A percentile compares a stretch with the other conserved stretches of the same genome.
Conservation (phyloP, 805 yeast species). For the Yarrowia porcina region DNA sequence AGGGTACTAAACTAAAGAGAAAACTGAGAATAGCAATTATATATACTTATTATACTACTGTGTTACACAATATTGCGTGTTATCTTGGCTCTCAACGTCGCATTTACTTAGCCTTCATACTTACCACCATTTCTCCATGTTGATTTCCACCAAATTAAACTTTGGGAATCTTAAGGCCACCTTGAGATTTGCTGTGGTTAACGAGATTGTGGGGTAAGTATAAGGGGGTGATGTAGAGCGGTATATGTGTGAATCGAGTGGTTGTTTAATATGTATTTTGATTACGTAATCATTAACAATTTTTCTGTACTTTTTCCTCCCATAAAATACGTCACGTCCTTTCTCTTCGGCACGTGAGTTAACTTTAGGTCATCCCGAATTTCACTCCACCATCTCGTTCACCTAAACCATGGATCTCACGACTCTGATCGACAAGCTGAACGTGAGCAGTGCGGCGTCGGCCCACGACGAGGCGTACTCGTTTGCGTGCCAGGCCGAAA, state of each 20-base stretch:
- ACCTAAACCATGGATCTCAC: constrained; percentile 15
- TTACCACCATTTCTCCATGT: too few species aligned
- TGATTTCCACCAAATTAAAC: too few species aligned
- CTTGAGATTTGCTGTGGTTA: background rate
- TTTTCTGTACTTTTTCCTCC: too few species aligned
- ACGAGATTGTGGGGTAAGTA: background rate
- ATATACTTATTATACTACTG: too few species aligned
- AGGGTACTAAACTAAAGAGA: too few species aligned
- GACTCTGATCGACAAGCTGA: constrained; percentile 17
- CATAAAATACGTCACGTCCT: background rate
- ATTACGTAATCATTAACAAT: too few species aligned
- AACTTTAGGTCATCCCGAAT: background rate
- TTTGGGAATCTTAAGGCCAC: background rate
- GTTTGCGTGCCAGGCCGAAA: constrained; percentile 22
- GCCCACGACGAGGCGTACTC: background rate
- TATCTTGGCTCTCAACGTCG: too few species aligned
- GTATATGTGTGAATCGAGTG: too few species aligned
- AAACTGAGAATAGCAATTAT: too few species aligned
- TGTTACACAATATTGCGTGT: too few species aligned
- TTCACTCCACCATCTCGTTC: background rate
- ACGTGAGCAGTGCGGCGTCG: constrained; percentile 17
- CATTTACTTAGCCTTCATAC: too few species aligned
- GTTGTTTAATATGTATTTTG: too few species aligned
- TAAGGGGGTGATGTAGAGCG: background rate
- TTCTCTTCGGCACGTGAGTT: constrained; percentile 3